Base-by-base conservation (phyloP, 176 grass and related monocot genomes). In the Hordeum marinum region DNA sequence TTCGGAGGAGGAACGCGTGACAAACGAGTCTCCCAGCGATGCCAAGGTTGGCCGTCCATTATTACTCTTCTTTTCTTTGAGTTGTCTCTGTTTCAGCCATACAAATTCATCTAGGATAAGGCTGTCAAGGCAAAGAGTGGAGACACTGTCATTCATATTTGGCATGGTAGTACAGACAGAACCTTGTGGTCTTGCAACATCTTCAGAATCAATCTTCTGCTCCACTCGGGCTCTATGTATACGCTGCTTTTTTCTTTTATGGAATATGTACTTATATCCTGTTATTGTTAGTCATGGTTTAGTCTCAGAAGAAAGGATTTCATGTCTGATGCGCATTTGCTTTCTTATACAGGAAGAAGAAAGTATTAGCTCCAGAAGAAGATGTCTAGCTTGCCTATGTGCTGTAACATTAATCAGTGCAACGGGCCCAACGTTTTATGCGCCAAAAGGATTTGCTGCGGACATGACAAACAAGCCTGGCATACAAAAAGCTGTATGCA, bases 321-420 rank as follows among this genome's bases (percentile, higher is more conserved):
- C 8, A 31, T 8, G 2, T 68, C 34, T 46, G 29, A 40, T 18
- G 26, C 0, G 3, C 15, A 2, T 35, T 36, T 66, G 70, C 20
- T n/a, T 78, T 63, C 55, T 82, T 40, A 2, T 85, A n/a, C 77
- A 99, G 94, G 81, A 79, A 4, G 82, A 48, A 59, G 34, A 83
- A 42, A 80, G 25, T 41, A 31, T 14, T 55, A 35, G 64, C 57
- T 96, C 96, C 66, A 94, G 96, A 78, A 65, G 94, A 57, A 96
- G 89, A 89, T 96, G 96, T 64, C 59, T 96, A 62, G 40, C 90
- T 66, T 98, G 89, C 82, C 46, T 98, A 7, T 87, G 89, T 86
- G 80, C 91, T 85, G 89, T 92, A 11, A 87, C 94, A 79, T 82
- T 91, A 77, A 84, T 96, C 76, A 87, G 87, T 86, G 75, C 82